Evolutionary conservation across 2,329 filamentous ascomycete species (phyloP), one percentile per base, ranked within the genome.

Genomic region (Penicillium olsonii): DNA sequence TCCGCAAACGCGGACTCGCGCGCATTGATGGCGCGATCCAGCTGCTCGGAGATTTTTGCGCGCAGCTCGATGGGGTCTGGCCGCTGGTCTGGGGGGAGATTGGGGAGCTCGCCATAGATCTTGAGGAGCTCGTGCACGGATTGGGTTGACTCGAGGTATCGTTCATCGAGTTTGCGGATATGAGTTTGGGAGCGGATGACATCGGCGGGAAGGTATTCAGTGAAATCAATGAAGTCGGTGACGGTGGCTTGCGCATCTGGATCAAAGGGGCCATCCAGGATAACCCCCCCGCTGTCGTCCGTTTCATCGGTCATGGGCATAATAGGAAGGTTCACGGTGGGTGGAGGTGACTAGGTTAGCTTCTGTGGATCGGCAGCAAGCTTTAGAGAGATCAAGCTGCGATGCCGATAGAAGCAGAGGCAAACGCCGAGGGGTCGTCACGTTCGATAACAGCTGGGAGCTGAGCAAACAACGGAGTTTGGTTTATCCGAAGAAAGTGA

Each of bases 171-270:
- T 49, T 72, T 71, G 55, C 77, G 75, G 60, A 87, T 84, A 49
- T 87, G 74, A 43, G 79, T 83, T 45, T 87, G 71, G 54, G 83
- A 85, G 60, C 84, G 83, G 50, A 80, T 76, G 19, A 87, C 73
- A 64, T 86, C 83, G 9, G 83, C 82, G 27, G 84, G 84, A 49
- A 85, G 84, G 74, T 84, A 85, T 69, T 87, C 84, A 54, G 84
- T 87, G 69, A 86, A 87, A 67, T 85, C 83, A 50, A 85, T 80
- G 67, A 84, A 87, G 67, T 87, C 84, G 56, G 82, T 84, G 38
- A 87, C 80, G 20, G 83, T 85, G 27, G 82, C 81, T 64, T 85
- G 82, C 48, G 83, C 81, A 62, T 87, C 84, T 27, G 84, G 83
- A 63, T 86, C 83, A 46, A 78, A 76, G 44, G 78, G 75, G 19